A percentile compares a stretch with the other conserved stretches of the same genome.
phyloP scores from a whole-genome alignment of 163 green algal species.

The Dunaliella salina region DNA sequence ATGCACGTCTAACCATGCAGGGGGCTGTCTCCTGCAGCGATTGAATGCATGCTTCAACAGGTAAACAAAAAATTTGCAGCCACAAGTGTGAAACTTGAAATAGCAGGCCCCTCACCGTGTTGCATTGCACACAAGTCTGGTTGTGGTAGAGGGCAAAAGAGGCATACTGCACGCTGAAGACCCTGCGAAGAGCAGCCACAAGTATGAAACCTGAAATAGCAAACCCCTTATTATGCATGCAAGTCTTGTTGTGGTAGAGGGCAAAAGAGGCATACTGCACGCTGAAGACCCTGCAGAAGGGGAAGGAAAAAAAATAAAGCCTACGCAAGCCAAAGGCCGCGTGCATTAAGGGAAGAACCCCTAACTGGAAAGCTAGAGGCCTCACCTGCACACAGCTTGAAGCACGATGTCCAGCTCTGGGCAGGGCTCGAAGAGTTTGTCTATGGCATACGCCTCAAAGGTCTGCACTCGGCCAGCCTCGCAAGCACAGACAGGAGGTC shows the following conservation, averaged over 20 bases:
- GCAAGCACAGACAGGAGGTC: not conserved
- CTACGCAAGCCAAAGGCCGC: no score
- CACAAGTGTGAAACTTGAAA: no score
- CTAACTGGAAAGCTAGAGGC: no score
- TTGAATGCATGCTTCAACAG: no score
- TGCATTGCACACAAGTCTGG: not conserved
- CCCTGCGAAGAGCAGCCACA: no score
- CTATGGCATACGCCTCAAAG: not conserved
- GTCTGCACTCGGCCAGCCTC: not conserved
- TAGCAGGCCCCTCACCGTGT: not conserved
- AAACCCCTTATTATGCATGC: no score
- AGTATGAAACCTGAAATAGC: no score
- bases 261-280: not conserved
- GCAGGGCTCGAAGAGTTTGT: not conserved
- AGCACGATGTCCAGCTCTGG: not conserved
- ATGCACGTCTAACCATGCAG: no score
- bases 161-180: not conserved
- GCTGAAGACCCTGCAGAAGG: not conserved
- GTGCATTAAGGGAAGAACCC: no score
- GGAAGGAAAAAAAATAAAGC: no score
- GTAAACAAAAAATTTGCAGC: no score
- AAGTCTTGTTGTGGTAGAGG: not conserved
- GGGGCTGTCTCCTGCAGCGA: no score
- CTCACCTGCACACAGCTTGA: not conserved
- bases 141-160: not conserved